phyloP scores from a whole-genome alignment of 768 basidiomycete species.

The Kwoniella newhampshirensis region DNA sequence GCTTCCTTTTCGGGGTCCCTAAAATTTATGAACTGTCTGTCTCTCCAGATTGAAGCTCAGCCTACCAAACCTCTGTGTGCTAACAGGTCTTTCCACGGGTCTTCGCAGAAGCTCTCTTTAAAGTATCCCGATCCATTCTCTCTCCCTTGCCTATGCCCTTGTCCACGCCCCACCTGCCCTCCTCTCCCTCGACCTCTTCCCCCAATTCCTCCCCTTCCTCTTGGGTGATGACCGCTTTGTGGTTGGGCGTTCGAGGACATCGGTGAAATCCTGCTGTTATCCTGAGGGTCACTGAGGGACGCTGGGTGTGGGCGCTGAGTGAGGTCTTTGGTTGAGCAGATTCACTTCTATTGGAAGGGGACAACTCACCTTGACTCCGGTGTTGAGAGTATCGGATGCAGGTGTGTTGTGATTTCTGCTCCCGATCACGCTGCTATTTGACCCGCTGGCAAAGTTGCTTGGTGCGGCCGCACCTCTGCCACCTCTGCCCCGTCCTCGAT shows the following conservation, averaged over 20 bases:
- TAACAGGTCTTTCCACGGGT: conserved; percentile 36
- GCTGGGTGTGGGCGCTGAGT: conserved; percentile 11
- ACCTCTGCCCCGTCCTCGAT: conserved; percentile 22
- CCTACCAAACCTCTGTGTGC: neutral
- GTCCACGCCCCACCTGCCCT: conserved; percentile 17
- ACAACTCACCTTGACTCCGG: conserved; percentile 13
- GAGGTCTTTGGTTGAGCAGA: neutral
- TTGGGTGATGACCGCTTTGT: neutral
- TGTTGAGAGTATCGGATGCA: conserved; percentile 5
- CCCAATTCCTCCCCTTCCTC: conserved; percentile 4
- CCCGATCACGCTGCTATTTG: too few species aligned
- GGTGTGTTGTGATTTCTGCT: neutral
- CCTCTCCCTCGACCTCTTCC: conserved; percentile 5
- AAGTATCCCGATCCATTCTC: conserved; percentile 26
- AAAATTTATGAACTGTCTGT: too few species aligned
- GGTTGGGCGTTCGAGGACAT: neutral
- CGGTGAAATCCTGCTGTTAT: neutral
- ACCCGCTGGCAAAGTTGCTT: too few species aligned
- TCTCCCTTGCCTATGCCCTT: conserved; percentile 1
- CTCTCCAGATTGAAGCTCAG: too few species aligned
- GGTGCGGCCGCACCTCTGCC: neutral
- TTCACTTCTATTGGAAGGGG: conserved; percentile 9
- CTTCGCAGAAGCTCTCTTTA: conserved; percentile 35
- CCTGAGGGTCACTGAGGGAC: conserved; percentile 4
- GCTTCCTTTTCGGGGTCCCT: too few species aligned